Evolutionary conservation across 306 rosid genomes (phyloP).

Genomic region (Abrus pulchellus): DNA sequence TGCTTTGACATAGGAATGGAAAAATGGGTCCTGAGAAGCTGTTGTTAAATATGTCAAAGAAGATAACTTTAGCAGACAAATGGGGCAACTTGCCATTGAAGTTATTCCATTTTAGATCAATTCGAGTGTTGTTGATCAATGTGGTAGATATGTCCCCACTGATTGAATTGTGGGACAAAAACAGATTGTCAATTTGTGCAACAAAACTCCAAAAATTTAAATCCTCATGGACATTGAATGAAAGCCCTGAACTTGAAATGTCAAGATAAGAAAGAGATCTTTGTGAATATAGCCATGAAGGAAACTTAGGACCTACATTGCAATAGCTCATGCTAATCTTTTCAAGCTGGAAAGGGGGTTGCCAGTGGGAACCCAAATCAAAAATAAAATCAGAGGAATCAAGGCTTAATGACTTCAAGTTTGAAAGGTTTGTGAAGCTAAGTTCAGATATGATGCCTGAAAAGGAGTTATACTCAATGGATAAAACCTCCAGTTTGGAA

Average conservation of each 20-base stretch:
- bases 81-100: slow-evolving; percentile 7
- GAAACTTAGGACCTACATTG: slow-evolving; percentile 32
- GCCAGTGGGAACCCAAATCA: neutral
- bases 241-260: slow-evolving; percentile 29
- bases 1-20: neutral
- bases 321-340: neutral
- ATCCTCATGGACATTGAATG: neutral
- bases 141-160: slow-evolving; percentile 16
- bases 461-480: neutral
- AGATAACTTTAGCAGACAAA: slow-evolving; percentile 16
- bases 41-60: slow-evolving; percentile 18
- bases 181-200: neutral
- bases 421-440: slow-evolving; percentile 6
- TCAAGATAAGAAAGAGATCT: neutral
- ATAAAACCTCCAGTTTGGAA: neutral
- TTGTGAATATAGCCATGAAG: slow-evolving; percentile 38
- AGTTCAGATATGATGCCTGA: neutral
- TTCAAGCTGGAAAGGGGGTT: slow-evolving; percentile 27
- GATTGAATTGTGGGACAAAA: slow-evolving; percentile 1
- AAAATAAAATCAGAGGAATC: slow-evolving; percentile 10
- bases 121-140: neutral
- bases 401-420: neutral
- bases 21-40: slow-evolving; percentile 29
- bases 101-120: slow-evolving; percentile 8
- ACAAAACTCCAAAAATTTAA: slow-evolving; percentile 22